These are phyloP conservation scores for Sherardia arvensis DNA, from an alignment of 257 asterid species.

Conservation along the genomic window DNA sequence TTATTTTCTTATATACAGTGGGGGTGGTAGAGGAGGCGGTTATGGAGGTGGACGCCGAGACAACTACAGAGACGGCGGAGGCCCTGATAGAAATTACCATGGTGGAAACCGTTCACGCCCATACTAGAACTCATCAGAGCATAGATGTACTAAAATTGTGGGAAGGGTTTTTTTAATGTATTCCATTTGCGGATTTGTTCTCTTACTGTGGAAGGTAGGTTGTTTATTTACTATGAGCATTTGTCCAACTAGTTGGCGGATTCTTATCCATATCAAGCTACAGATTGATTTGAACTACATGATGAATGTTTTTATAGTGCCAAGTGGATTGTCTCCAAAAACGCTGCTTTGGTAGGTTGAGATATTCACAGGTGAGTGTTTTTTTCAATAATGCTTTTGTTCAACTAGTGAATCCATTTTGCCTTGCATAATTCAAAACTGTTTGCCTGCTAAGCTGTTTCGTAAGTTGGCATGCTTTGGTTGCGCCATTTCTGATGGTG, in stretches of 20 bases:
- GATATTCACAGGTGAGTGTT: conserved; percentile 96
- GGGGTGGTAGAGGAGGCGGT: conserved; percentile 93
- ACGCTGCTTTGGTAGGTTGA: conserved; percentile 87
- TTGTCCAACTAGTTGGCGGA: conserved; percentile 37
- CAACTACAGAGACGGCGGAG: conserved; percentile 75
- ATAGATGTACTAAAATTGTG: conserved; percentile 64
- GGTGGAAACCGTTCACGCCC: conserved; percentile 98
- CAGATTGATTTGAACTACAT: conserved; percentile 66
- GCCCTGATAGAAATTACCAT: conserved; percentile 82
- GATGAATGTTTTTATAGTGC: conserved; percentile 84
- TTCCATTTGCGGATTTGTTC: conserved; percentile 61
- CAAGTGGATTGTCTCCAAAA: conserved; percentile 81
- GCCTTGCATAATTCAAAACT: conserved; percentile 5
- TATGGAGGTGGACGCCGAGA: conserved; percentile 87
- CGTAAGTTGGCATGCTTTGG: not conserved
- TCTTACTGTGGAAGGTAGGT: conserved; percentile 95
- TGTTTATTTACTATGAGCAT: conserved; percentile 45
- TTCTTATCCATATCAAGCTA: conserved; percentile 25
- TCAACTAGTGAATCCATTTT: conserved; percentile 4
- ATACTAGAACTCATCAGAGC: conserved; percentile 44
- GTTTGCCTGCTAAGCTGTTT: not conserved
- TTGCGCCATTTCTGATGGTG: not conserved
- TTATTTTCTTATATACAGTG: conserved; percentile 34
- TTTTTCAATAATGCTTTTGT: conserved; percentile 9
- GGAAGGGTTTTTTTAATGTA: conserved; percentile 60